A percentile compares a stretch with the other conserved stretches of the same genome.
Conservation (phyloP, 495 filamentous ascomycete species). For the Collariella sp. region DNA sequence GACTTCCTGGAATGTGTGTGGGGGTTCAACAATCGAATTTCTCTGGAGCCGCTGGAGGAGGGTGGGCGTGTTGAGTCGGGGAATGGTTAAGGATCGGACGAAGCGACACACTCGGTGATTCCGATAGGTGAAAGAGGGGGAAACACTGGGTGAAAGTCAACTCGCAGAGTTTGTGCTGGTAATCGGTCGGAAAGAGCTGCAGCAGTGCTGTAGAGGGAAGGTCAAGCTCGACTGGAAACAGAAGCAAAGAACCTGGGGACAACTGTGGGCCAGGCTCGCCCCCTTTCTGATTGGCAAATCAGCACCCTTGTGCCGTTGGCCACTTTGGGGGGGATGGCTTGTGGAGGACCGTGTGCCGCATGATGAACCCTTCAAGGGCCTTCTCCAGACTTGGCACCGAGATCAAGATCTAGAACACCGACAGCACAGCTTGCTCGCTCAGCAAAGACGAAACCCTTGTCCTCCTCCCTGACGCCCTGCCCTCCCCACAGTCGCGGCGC, state of each 20-base stretch:
- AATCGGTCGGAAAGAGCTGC: slow-evolving; percentile 1
- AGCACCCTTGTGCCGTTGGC: slow-evolving; percentile 7
- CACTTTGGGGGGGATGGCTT: slow-evolving; percentile 6
- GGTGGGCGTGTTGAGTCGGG: background rate
- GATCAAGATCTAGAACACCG: no score
- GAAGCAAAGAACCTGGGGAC: slow-evolving; percentile 13
- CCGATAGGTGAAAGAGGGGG: background rate
- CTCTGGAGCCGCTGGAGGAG: background rate
- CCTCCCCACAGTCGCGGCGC: background rate
- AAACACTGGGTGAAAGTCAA: background rate
- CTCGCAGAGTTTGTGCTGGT: background rate
- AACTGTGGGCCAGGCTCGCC: slow-evolving; percentile 4
- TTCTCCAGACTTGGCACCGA: no score
- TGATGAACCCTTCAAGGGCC: no score
- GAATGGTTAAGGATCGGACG: background rate
- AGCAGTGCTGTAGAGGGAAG: background rate
- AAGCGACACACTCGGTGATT: background rate
- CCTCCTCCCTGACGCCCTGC: background rate
- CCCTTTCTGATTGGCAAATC: slow-evolving; percentile 23
- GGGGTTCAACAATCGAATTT: slow-evolving; percentile 15
- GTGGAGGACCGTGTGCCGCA: background rate
- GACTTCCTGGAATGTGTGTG: slow-evolving; percentile 7
- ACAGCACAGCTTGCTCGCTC: background rate
- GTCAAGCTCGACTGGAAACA: slow-evolving; percentile 8
- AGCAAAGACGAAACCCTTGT: background rate